Evolutionary conservation across 441 rosid genomes (phyloP), one percentile per base, ranked within the genome.

Genomic region (Eugenia klotzschiana): DNA sequence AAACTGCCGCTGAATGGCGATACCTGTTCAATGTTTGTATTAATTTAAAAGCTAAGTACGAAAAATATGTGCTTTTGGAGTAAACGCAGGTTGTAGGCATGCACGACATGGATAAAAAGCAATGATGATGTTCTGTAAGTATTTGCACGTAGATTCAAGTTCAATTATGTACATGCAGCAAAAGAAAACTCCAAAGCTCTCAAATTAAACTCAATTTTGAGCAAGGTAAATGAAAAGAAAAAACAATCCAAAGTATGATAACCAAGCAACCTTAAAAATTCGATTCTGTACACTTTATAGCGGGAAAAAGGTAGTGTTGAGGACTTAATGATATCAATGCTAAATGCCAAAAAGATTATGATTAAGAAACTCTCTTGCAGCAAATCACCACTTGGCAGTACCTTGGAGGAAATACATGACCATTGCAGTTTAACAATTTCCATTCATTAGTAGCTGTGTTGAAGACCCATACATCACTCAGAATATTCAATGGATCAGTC

Each of bases 1-100:
- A 84, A 86, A 87, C 95, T 52, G 94, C 91, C 23, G 98, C 98
- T 55, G 98, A 93, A 86, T 96, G 98, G 29, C 98, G 92, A 86
- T 97, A 98, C 94, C 99, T 94, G 91, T 80, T 25, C 57, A 69
- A 83, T 69, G 50, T 56, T 83, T 51, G 72, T 55, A 73, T 23
- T 26, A 20, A 80, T 51, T 85, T 80, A 83, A 57, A 86, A 50
- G 81, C 41, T n/a, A 81, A 57, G 57, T 37, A 46, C 40, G 26
- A 58, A 18, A 51, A 69, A 18, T 46, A 51, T 9, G 72, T 8
- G 40, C 73, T 83, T 83, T 58, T 6, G 22, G 57, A 53, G 37
- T 7, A 79, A 41, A 77, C 2, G 20, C 29, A 41, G 5, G 13
- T 26, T 18, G 9, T 18, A 51, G 54, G 53, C 81, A 79, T 79